phyloP scores from a whole-genome alignment of 768 basidiomycete genomes.

The Auricularia sp. region DNA sequence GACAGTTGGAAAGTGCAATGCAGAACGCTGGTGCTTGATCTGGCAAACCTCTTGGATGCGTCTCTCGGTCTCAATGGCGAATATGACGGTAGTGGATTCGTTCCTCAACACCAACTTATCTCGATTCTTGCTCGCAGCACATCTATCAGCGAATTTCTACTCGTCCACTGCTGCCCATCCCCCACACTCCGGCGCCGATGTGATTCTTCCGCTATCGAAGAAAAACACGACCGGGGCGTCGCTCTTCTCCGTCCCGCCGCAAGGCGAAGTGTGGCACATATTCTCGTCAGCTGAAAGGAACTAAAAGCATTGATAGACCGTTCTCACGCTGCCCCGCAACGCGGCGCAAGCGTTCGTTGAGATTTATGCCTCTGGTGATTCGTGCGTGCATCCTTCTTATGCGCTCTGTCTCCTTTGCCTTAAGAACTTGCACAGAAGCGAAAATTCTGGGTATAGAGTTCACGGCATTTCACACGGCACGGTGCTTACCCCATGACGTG shows the following conservation, averaged over 20 bases:
- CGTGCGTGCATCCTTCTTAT: not conserved
- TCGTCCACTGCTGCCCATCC: not conserved
- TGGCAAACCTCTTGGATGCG: conserved; percentile 5
- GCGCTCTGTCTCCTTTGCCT: too few species aligned
- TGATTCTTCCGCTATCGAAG: conserved; percentile 6
- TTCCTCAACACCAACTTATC: not conserved
- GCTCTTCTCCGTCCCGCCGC: conserved; percentile 6
- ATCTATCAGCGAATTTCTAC: conserved; percentile 3
- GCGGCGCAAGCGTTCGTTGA: conserved; percentile 8
- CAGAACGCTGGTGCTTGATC: conserved; percentile 1
- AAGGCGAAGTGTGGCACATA: not conserved
- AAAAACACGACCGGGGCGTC: not conserved
- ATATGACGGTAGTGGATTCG: conserved; percentile 5
- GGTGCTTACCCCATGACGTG: not conserved
- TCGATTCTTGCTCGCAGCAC: not conserved
- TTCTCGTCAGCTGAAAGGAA: not conserved
- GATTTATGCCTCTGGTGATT: conserved; percentile 11
- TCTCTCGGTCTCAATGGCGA: conserved; percentile 5
- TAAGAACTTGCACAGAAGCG: not conserved
- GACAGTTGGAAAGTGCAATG: too few species aligned
- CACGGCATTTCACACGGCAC: not conserved
- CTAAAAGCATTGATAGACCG: not conserved
- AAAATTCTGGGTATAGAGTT: conserved; percentile 4
- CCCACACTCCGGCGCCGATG: conserved; percentile 1
- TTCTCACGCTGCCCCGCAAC: conserved; percentile 5